Evolutionary conservation across 805 yeast genomes (phyloP), one percentile per base, ranked within the genome.

Genomic region (Clavispora santaluciae): DNA sequence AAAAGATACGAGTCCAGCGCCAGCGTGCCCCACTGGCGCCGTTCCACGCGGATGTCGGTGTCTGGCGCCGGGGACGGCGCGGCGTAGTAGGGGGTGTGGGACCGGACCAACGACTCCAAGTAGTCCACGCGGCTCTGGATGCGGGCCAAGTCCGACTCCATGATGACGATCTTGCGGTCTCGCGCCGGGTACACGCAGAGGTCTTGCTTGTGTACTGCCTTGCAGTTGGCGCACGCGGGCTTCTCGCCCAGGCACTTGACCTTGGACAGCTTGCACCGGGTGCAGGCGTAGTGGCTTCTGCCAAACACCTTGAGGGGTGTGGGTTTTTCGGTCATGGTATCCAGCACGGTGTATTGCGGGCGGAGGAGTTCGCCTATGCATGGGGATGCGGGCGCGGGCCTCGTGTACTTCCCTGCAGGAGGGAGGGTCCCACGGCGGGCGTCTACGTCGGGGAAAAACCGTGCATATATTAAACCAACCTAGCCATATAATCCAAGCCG

Each of bases 201-300:
- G 22, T 51, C 56, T 10, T 46, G 57, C 45, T 61, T 64, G 41
- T 56, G 59, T 35, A 57, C 57, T 36, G 56, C 49, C 35, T 59
- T 62, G 53, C 73, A 68, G 42, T 66, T 68, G 8, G 70, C 53
- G 40, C 73, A 68, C 13, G 66, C 60, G 13, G 73, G 73, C 36
- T 56, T 57, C 33, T 63, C 71, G 6, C 73, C 73, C 22, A 68
- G 64, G 42, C 73, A 68, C 44, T 63, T 62, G 51, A 66, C 64
- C 41, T 68, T 68, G 38, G 65, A 58, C 33, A 63, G 37, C 44
- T 66, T 67, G 48, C 73, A 68, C 22, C 71, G 56, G n/a, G 63
- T 56, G 50, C 73, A 68, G 4, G 73, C 73, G 44, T 68, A 67
- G 44, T 68, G 73, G 33, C 61, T 51, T 28, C 73, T 51, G 2